A percentile compares a stretch with the other conserved stretches of the same genome.
These are phyloP conservation scores for Lolium rigidum DNA, from an alignment of 176 grass and related monocot species.

Conservation along the genomic window DNA sequence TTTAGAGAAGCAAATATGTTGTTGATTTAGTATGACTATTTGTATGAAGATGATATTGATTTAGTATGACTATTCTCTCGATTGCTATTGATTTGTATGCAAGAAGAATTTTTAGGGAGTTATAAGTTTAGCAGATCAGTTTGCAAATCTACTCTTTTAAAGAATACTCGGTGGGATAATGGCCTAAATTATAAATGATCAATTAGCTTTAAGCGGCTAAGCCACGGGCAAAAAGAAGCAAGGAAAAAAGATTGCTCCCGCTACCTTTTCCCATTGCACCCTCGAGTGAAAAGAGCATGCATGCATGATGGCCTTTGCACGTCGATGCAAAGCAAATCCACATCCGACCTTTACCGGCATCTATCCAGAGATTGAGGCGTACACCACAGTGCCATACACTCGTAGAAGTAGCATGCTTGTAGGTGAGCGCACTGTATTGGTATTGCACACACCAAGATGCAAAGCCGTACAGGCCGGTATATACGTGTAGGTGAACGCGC, in stretches of 20 bases:
- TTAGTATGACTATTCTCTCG: too few species aligned
- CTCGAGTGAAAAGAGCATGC: constrained; percentile 3
- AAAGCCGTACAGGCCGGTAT: constrained; percentile 31
- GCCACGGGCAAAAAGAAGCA: not conserved
- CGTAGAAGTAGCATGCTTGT: not conserved
- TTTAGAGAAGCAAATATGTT: too few species aligned
- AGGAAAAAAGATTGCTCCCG: not conserved
- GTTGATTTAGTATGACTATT: too few species aligned
- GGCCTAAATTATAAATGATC: too few species aligned
- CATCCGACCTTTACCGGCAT: not conserved
- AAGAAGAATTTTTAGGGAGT: too few species aligned
- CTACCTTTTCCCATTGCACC: not conserved
- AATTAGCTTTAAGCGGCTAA: too few species aligned
- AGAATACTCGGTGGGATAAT: too few species aligned
- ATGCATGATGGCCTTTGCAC: not conserved
- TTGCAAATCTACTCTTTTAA: too few species aligned
- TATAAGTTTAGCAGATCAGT: too few species aligned
- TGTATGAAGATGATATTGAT: too few species aligned
- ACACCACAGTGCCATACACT: not conserved
- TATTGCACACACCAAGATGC: not conserved
- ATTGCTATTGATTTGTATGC: too few species aligned
- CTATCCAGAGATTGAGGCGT: not conserved
- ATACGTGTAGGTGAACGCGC: constrained; percentile 23
- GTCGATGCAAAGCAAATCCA: not conserved
- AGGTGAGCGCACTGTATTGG: not conserved